Evolutionary conservation across 2,329 filamentous ascomycete genomes (phyloP), one percentile per base, ranked within the genome.

Genomic region (Hypoxylon sp.): DNA sequence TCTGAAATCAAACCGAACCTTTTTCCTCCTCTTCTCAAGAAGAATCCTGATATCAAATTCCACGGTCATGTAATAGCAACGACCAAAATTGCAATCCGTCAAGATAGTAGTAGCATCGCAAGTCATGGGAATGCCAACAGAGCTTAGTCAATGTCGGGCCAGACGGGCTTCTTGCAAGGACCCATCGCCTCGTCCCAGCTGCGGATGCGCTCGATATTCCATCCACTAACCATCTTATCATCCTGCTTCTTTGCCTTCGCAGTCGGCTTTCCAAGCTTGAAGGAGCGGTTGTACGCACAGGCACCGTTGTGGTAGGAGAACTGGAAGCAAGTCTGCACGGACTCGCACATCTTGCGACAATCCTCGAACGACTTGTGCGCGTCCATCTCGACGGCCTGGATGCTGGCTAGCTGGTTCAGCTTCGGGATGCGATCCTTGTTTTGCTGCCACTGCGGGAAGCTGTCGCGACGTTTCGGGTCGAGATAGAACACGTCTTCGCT

Each of bases 321-420:
- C 57, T 76, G 73, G 55, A 77, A 69, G 65, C 76, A 79, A 6
- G 62, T 49, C 0, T 54, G 21, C 21, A 67, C 41, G 32, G 62
- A 67, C 29, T 72, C 60, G 61, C 81, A 84, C 2, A 75, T 75
- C 19, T 61, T 63, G 2, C 66, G 68, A 63, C 79, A 83, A 41
- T 73, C 57, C 2, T 76, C 72, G 30, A 71, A 71, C 25, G 69
- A 74, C 36, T 60, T 49, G 57, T 78, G 73, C 0, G 78, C 78
- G 8, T 67, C 53, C 59, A 69, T 68, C 62, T 80, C 75, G 3
- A 67, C 45, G 3, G 67, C 60, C 1, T 69, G 68, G 37, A 74
- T 64, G 6, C 67, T 53, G 13, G 67, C 57, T 20, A 66, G 65
- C 55, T 30, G 11, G 20, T 48, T 1, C 4, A 40, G 43, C 30